phyloP scores from a whole-genome alignment of 1,284 basidiomycete species.

The Rhodotorula sp. region DNA sequence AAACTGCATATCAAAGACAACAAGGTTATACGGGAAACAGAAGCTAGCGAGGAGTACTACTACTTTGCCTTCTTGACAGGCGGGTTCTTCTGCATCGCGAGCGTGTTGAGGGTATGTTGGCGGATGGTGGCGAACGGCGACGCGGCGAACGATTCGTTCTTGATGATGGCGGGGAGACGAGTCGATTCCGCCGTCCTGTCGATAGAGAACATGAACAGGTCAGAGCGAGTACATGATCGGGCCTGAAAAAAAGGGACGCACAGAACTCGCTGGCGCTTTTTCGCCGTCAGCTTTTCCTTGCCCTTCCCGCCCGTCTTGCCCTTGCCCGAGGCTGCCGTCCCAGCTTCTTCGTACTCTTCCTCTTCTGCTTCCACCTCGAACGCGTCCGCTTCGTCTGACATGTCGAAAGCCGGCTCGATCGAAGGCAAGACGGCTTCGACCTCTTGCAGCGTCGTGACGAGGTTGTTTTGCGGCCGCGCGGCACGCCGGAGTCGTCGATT shows the following conservation, averaged over 20 bases:
- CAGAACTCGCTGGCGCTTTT: conserved; percentile 68
- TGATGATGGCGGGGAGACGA: conserved; percentile 67
- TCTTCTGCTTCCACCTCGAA: conserved; percentile 50
- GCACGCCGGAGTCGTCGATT: conserved; percentile 67
- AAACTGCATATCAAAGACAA: neutral
- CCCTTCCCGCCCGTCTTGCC: conserved; percentile 51
- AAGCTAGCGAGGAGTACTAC: conserved; percentile 18
- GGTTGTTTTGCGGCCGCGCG: conserved; percentile 59
- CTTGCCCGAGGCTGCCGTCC: conserved; percentile 14
- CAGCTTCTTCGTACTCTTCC: conserved; percentile 46
- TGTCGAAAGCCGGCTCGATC: conserved; percentile 43
- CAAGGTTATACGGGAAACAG: neutral
- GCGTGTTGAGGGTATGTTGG: conserved; percentile 73
- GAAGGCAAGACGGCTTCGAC: conserved; percentile 59
- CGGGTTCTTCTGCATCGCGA: conserved; percentile 51
- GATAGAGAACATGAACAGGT: neutral
- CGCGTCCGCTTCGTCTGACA: conserved; percentile 52
- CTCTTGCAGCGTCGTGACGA: conserved; percentile 61
- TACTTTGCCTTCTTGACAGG: neutral
- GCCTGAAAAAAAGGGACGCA: conserved; percentile 51
- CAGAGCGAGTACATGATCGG: neutral
- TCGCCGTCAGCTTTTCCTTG: conserved; percentile 58
- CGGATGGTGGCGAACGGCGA: conserved; percentile 76
- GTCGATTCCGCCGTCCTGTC: conserved; percentile 64
- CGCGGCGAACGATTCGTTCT: conserved; percentile 63